Base-by-base conservation (phyloP, 2,329 filamentous ascomycete genomes). In the Truncatella angustata region DNA sequence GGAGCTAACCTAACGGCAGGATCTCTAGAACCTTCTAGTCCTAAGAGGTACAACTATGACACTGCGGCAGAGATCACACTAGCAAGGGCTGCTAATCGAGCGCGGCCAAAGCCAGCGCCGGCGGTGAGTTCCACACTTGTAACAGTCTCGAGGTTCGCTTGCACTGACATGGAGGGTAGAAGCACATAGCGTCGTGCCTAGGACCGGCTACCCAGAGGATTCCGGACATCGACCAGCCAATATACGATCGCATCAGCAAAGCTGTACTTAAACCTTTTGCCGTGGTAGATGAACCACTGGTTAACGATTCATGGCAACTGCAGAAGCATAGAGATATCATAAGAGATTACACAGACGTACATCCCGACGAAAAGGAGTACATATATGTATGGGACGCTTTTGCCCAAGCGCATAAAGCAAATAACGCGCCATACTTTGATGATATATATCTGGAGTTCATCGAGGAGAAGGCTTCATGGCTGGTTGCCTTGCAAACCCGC, bases 241-340 rank as follows among this genome's bases (percentile, higher is more conserved):
- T 84, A 14, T 84, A 76, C 54, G 79, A 84, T 59, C 75, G 79
- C 2, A 70, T 83, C 9, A 83, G 78, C 67, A 82, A 81, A 60
- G 73, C 74, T 7, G 68, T 67, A 5, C 70, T 85, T 20, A 70
- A 73, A 28, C 71, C 79, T 1, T 79, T 78, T 3, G 70, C 76
- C 2, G 67, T 73, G 21, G 67, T 83, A 21, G 66, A 66, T 21
- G 75, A 76, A 2, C 70, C 70, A 18, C 64, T 68, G 4, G 64
- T 65, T 3, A 77, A 82, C 60, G 74, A 75, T 52, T 67, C 69
- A 20, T 84, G 81, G 81, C 70, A 83, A 6, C 71, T 81, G 28
- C 79, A 82, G 56, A 84, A 83, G 64, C 81, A 84, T 53, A 73
- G 78, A 6, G 79, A 84, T 51, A 77, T 75, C 49, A 76, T 84